These are phyloP conservation scores for Cladophialophora immunda DNA, from an alignment of 2,329 filamentous ascomycete genomes.

Conservation along the genomic window DNA sequence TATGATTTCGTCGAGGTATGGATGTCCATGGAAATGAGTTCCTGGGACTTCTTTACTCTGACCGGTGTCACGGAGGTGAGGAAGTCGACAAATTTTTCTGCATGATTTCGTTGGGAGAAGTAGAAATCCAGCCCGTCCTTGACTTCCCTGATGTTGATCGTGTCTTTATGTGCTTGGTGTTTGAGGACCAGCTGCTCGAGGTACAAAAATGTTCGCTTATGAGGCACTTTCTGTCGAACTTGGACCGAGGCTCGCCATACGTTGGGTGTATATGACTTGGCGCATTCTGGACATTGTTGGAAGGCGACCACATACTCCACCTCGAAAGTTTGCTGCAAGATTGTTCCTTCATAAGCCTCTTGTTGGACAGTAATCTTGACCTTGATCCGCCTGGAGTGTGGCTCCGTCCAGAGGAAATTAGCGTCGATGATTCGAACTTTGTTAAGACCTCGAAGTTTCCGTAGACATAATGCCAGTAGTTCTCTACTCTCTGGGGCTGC, in stretches of 20 bases:
- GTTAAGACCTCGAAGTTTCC: constrained; percentile 83
- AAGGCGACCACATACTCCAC: constrained; percentile 89
- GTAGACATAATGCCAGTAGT: constrained; percentile 87
- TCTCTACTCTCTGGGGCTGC: constrained; percentile 89
- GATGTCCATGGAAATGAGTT: constrained; percentile 90
- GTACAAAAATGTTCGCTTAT: constrained; percentile 86
- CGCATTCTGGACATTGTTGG: constrained; percentile 94
- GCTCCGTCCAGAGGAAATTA: constrained; percentile 97
- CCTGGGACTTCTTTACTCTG: constrained; percentile 82
- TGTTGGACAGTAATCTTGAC: constrained; percentile 94
- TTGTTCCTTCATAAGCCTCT: constrained; percentile 70
- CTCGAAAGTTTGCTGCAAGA: constrained; percentile 92
- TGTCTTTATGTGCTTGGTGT: constrained; percentile 88
- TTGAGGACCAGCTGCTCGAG: constrained; percentile 97
- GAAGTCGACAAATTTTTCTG: constrained; percentile 92
- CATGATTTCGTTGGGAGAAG: constrained; percentile 88
- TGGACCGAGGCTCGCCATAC: constrained; percentile 94
- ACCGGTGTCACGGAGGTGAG: constrained; percentile 82
- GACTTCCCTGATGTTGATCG: constrained; percentile 97
- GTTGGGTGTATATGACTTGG: constrained; percentile 95
- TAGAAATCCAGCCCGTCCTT: constrained; percentile 97
- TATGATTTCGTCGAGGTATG: constrained; percentile 91
- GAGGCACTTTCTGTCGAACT: constrained; percentile 93
- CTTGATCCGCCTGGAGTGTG: constrained; percentile 89
- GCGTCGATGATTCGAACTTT: constrained; percentile 96